A percentile compares a stretch with the other conserved stretches of the same genome.
These are phyloP conservation scores for Solanum tarapatanum DNA, from an alignment of 257 asterid genomes.

Conservation along the genomic window DNA sequence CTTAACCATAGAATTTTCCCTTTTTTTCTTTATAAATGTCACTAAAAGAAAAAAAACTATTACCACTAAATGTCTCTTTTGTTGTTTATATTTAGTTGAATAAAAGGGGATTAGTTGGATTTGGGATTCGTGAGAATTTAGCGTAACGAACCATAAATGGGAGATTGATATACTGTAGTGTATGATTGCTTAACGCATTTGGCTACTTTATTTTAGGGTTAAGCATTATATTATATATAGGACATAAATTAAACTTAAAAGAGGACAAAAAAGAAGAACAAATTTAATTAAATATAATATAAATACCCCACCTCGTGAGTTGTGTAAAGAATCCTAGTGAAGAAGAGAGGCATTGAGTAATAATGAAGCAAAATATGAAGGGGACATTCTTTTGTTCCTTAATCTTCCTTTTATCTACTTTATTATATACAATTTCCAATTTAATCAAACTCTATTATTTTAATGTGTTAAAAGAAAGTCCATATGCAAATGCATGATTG, in stretches of 20 bases:
- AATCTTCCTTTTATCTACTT: neutral
- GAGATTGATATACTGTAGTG: neutral
- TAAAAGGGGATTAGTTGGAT: constrained; percentile 24
- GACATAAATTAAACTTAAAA: neutral
- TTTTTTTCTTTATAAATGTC: too few relatives aligned
- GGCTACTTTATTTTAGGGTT: neutral
- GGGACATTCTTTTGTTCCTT: constrained; percentile 27
- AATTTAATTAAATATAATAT: neutral
- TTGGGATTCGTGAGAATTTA: constrained; percentile 68
- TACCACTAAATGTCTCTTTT: neutral
- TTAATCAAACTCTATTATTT: neutral
- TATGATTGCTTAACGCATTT: constrained; percentile 57
- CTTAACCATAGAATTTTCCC: too few relatives aligned
- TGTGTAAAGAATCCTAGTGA: constrained; percentile 35
- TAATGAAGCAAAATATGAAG: constrained; percentile 25
- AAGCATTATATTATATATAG: neutral
- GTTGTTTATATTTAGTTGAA: neutral
- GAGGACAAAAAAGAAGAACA: neutral
- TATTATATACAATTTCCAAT: neutral
- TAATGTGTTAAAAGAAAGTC: neutral
- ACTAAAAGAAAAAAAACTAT: too few relatives aligned
- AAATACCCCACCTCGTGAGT: constrained; percentile 13
- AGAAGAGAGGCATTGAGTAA: constrained; percentile 24
- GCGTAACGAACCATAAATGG: constrained; percentile 63
- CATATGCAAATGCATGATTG: neutral